phyloP scores from a whole-genome alignment of 2,329 filamentous ascomycete genomes.

The Ceratocystis eucalypticola region DNA sequence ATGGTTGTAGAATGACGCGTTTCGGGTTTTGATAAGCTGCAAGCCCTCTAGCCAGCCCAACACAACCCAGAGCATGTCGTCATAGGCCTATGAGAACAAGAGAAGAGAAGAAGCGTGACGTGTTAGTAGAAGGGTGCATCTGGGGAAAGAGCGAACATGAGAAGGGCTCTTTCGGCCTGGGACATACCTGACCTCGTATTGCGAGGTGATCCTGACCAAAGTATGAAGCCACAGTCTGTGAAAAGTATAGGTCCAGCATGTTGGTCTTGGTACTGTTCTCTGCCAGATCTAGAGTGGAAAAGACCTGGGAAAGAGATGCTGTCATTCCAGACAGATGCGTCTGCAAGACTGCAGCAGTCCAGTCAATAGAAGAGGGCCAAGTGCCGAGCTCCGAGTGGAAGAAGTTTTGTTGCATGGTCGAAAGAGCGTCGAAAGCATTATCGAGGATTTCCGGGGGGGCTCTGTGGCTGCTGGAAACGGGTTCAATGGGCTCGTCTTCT shows the following conservation, averaged over 20 bases:
- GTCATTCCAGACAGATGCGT: slow-evolving; percentile 66
- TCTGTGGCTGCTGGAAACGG: neutral
- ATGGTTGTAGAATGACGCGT: slow-evolving; percentile 42
- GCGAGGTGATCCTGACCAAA: slow-evolving; percentile 71
- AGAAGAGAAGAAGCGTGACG: neutral
- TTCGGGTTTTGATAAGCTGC: slow-evolving; percentile 62
- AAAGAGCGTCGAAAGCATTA: slow-evolving; percentile 49
- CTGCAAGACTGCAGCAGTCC: slow-evolving; percentile 76
- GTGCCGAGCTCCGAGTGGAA: slow-evolving; percentile 65
- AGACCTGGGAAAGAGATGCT: slow-evolving; percentile 52
- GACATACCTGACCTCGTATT: slow-evolving; percentile 45
- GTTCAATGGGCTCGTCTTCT: slow-evolving; percentile 6
- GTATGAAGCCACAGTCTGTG: slow-evolving; percentile 63
- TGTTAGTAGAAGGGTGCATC: slow-evolving; percentile 13
- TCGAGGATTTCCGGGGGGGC: slow-evolving; percentile 28
- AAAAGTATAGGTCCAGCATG: slow-evolving; percentile 69
- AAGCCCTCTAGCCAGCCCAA: slow-evolving; percentile 78
- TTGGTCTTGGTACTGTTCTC: slow-evolving; percentile 51
- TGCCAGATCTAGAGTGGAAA: slow-evolving; percentile 29
- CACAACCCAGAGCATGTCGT: slow-evolving; percentile 93
- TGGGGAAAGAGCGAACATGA: neutral
- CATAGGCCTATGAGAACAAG: slow-evolving; percentile 50
- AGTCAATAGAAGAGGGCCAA: slow-evolving; percentile 81
- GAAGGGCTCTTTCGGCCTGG: neutral
- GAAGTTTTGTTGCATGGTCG: slow-evolving; percentile 63